phyloP scores from a whole-genome alignment of 1,139 yeast species.

The Debaryomycetaceae sp. region DNA sequence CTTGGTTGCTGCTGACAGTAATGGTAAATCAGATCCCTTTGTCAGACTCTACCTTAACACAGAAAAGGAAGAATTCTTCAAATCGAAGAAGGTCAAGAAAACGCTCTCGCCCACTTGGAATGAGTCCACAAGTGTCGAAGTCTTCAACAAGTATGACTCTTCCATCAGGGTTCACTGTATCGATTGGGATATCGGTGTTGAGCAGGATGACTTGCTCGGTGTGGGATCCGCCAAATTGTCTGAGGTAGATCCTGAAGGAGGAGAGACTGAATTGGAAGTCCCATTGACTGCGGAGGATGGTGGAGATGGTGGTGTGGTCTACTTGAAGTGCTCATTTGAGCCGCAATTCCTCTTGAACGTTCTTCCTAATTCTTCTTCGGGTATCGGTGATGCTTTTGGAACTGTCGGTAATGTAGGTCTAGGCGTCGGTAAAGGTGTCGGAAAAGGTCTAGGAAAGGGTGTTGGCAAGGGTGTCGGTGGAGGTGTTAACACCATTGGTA shows the following conservation, averaged over 20 bases:
- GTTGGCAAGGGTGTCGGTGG: slow-evolving; percentile 39
- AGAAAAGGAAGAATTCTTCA: slow-evolving; percentile 53
- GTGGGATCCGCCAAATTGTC: slow-evolving; percentile 56
- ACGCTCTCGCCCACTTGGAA: slow-evolving; percentile 88
- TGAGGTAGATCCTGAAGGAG: slow-evolving; percentile 56
- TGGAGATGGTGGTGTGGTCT: slow-evolving; percentile 59
- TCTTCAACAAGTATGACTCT: slow-evolving; percentile 60
- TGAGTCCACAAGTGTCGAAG: slow-evolving; percentile 52
- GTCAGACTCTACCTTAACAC: slow-evolving; percentile 64
- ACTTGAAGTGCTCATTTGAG: slow-evolving; percentile 57
- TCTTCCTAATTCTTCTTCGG: slow-evolving; percentile 32
- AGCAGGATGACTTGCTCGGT: slow-evolving; percentile 79
- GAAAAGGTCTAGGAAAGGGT: slow-evolving; percentile 9
- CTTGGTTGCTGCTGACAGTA: slow-evolving; percentile 78
- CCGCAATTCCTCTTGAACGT: slow-evolving; percentile 64
- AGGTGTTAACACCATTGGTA: slow-evolving; percentile 45
- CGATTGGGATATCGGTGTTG: slow-evolving; percentile 94
- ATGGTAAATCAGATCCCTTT: slow-evolving; percentile 93
- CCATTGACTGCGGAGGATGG: slow-evolving; percentile 57
- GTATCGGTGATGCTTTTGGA: slow-evolving; percentile 43
- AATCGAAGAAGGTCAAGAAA: slow-evolving; percentile 78
- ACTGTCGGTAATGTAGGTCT: slow-evolving; percentile 37
- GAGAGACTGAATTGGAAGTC: slow-evolving; percentile 47
- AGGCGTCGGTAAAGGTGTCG: slow-evolving; percentile 46
- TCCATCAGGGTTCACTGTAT: slow-evolving; percentile 53